Percentiles rank a stretch among this genome's conserved stretches.
phyloP scores from a whole-genome alignment of 164 flowering plant species.

The Aristolochia contorta region DNA sequence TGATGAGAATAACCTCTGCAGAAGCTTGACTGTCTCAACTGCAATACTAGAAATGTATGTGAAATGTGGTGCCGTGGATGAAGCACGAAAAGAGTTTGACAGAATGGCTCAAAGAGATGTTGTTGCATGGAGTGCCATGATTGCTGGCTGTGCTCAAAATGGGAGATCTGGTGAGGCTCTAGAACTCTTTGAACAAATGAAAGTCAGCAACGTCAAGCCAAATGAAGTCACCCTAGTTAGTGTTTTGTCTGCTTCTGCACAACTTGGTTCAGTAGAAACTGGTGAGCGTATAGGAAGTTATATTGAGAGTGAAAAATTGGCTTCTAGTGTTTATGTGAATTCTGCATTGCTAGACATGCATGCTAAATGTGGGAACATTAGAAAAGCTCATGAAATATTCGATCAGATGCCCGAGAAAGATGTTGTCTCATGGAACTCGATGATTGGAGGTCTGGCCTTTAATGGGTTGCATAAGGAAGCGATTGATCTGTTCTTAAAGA shows the following conservation, averaged over 20 bases:
- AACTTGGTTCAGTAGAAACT: conserved; percentile 31
- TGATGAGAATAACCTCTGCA: conserved; percentile 21
- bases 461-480: conserved; percentile 34
- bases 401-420: conserved; percentile 26
- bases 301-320: conserved; percentile 23
- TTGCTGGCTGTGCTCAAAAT: conserved; percentile 47
- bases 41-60: conserved; percentile 45
- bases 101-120: conserved; percentile 29
- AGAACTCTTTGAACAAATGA: conserved; percentile 36
- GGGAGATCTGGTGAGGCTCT: conserved; percentile 38
- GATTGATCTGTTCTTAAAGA: conserved; percentile 18
- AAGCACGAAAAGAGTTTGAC: conserved; percentile 37
- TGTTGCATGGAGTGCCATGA: conserved; percentile 50
- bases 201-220: conserved; percentile 21
- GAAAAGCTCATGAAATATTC: conserved; percentile 29
- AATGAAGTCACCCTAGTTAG: conserved; percentile 37
- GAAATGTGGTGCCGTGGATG: conserved; percentile 40
- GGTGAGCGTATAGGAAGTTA: conserved; percentile 30
- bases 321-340: conserved; percentile 26
- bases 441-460: conserved; percentile 35
- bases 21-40: conserved; percentile 28
- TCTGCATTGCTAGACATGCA: conserved; percentile 38
- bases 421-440: conserved; percentile 40
- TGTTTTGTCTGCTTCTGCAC: conserved; percentile 38
- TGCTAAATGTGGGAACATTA: conserved; percentile 35